Conservation (phyloP, 2,329 filamentous ascomycete species). For the Leptosphaerulina australis region DNA sequence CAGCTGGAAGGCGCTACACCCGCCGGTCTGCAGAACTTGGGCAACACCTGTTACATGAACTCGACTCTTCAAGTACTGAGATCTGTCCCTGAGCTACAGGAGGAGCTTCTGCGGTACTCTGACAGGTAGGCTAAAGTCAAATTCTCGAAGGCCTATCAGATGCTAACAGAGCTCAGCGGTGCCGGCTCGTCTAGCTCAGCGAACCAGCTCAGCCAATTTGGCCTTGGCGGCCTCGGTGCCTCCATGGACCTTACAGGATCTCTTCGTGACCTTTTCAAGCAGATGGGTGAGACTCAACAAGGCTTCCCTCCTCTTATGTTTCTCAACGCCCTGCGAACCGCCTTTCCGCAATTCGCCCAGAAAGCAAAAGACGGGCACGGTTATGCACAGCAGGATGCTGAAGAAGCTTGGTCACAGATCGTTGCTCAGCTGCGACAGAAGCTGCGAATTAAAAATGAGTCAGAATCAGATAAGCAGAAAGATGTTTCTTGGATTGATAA, state of each 20-base stretch:
- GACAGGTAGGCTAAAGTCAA: conserved; percentile 37
- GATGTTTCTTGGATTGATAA: conserved; percentile 82
- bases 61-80: conserved; percentile 92
- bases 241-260: conserved; percentile 76
- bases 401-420: conserved; percentile 98
- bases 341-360: conserved; percentile 93
- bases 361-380: conserved; percentile 79
- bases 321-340: conserved; percentile 75
- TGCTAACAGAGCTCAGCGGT: conserved; percentile 32
- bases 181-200: conserved; percentile 42
- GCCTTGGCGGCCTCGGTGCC: conserved; percentile 63
- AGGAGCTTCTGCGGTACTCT: conserved; percentile 71
- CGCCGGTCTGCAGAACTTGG: conserved; percentile 86
- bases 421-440: conserved; percentile 81
- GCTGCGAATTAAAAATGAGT: conserved; percentile 66
- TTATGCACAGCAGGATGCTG: conserved; percentile 97
- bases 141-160: no score
- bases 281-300: conserved; percentile 87
- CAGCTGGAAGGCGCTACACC: conserved; percentile 83
- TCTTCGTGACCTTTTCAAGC: conserved; percentile 81
- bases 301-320: conserved; percentile 86
- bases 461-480: conserved; percentile 41
- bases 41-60: conserved; percentile 99
- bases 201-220: conserved; percentile 55
- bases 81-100: conserved; percentile 87